phyloP scores from a whole-genome alignment of 495 filamentous ascomycete genomes.

The Staphylotrichum tortipilum region DNA sequence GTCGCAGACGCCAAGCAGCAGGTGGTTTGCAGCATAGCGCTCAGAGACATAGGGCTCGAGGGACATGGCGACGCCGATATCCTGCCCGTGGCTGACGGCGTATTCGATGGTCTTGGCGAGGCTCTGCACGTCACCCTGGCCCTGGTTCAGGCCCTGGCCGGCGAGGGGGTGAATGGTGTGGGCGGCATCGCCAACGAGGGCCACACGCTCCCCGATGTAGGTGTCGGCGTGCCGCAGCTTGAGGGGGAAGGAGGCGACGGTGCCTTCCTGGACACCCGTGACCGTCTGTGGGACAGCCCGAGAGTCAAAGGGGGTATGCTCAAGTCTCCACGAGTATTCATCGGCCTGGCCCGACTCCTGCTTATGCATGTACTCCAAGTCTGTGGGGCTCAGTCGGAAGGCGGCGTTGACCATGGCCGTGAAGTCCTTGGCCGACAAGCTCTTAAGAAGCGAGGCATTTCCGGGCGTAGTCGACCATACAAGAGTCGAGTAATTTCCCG shows the following conservation, averaged over 20 bases:
- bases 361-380: slow-evolving; percentile 72
- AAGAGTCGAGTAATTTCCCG: slow-evolving; percentile 69
- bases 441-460: slow-evolving; percentile 72
- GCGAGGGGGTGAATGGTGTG: slow-evolving; percentile 92
- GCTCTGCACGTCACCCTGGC: slow-evolving; percentile 74
- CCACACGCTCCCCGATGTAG: slow-evolving; percentile 81
- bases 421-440: slow-evolving; percentile 61
- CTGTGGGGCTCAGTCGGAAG: slow-evolving; percentile 70
- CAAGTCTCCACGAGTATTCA: slow-evolving; percentile 73
- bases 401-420: slow-evolving; percentile 86
- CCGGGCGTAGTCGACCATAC: slow-evolving; percentile 87
- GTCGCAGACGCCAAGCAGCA: slow-evolving; percentile 83
- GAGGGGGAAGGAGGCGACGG: slow-evolving; percentile 83
- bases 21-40: slow-evolving; percentile 72
- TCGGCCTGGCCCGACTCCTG: slow-evolving; percentile 52
- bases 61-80: slow-evolving; percentile 64
- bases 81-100: slow-evolving; percentile 68
- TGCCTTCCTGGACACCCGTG: slow-evolving; percentile 63
- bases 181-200: slow-evolving; percentile 86
- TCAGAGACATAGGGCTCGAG: slow-evolving; percentile 73
- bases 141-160: slow-evolving; percentile 91
- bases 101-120: slow-evolving; percentile 65
- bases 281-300: slow-evolving; percentile 42
- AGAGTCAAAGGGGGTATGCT: slow-evolving; percentile 51
- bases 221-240: slow-evolving; percentile 84